These are phyloP conservation scores for Monosporozyma solicola DNA, from an alignment of 805 yeast species.

Conservation along the genomic window DNA sequence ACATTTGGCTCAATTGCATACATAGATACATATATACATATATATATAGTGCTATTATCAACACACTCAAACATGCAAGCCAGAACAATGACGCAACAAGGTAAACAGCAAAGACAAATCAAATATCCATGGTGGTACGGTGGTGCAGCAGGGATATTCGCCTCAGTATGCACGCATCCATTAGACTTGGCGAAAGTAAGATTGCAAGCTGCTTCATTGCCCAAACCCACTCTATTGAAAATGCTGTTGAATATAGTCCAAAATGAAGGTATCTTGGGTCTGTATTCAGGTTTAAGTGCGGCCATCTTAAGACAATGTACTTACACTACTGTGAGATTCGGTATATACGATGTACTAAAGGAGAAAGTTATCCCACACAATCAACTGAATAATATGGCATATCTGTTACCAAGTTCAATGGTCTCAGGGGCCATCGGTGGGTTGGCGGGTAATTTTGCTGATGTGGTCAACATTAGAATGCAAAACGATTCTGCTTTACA, in stretches of 20 bases:
- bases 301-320: conserved; percentile 80
- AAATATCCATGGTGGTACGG: conserved; percentile 52
- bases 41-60: background rate
- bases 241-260: conserved; percentile 34
- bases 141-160: conserved; percentile 61
- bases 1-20: too few relatives aligned
- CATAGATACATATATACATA: background rate
- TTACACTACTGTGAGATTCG: conserved; percentile 78
- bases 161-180: conserved; percentile 68
- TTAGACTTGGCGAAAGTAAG: conserved; percentile 81
- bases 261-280: conserved; percentile 53
- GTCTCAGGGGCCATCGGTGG: conserved; percentile 81
- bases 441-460: conserved; percentile 80
- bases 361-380: conserved; percentile 39
- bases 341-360: conserved; percentile 72
- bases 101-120: conserved; percentile 3
- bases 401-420: conserved; percentile 71
- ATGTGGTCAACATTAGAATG: conserved; percentile 82
- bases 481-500: conserved; percentile 77
- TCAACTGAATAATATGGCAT: conserved; percentile 45
- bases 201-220: conserved; percentile 63
- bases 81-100: background rate
- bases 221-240: conserved; percentile 53
- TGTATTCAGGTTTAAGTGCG: conserved; percentile 79
- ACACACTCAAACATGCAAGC: too few relatives aligned